Conservation (phyloP, 2,329 filamentous ascomycete species). For the Alternaria panax region DNA sequence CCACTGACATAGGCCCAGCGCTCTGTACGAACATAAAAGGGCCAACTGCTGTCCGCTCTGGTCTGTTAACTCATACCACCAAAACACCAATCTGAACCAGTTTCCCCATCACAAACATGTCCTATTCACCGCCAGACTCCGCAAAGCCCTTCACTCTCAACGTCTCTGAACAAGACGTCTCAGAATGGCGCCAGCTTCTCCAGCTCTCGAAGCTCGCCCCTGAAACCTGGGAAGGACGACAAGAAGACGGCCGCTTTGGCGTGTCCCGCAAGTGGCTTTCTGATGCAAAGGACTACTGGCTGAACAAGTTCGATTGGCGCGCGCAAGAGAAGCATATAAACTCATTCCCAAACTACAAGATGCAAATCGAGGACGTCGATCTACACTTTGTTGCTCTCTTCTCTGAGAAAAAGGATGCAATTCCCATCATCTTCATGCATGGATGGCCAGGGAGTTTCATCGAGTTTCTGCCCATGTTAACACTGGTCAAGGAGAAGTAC, state of each 20-base stretch:
- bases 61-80: neutral
- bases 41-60: neutral
- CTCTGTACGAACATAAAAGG: neutral
- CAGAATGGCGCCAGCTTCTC: constrained; percentile 48
- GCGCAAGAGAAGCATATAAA: constrained; percentile 56
- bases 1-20: neutral
- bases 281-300: constrained; percentile 49
- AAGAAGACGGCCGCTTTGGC: constrained; percentile 38
- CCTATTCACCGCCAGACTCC: constrained; percentile 41
- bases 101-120: constrained; percentile 27
- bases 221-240: constrained; percentile 37
- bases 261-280: constrained; percentile 47
- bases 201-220: constrained; percentile 45
- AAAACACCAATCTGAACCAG: neutral
- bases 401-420: constrained; percentile 60
- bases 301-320: constrained; percentile 50
- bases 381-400: constrained; percentile 66
- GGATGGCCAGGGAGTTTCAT: constrained; percentile 65
- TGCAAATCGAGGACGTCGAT: constrained; percentile 53
- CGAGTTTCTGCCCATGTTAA: constrained; percentile 64
- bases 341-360: constrained; percentile 61
- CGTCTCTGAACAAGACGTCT: constrained; percentile 42
- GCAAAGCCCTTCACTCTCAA: constrained; percentile 45
- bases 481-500: constrained; percentile 58
- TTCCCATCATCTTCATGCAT: constrained; percentile 63